Conservation (phyloP, 2,329 filamentous ascomycete species). For the Cercospora berteroae region DNA sequence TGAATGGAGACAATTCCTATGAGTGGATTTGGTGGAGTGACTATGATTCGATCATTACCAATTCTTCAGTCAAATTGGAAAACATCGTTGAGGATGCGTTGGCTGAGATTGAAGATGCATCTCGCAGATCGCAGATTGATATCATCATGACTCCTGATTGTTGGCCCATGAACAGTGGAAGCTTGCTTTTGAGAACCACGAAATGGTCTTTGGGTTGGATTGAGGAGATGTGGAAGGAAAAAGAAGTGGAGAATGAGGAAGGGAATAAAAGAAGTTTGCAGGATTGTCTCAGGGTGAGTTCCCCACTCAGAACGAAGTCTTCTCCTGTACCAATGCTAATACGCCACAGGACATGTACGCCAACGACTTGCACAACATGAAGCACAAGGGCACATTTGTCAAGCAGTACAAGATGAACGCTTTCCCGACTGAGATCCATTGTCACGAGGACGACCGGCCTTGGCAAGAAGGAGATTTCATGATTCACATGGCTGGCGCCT, state of each 20-base stretch:
- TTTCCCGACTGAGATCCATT: constrained; percentile 30
- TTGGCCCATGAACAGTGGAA: constrained; percentile 40
- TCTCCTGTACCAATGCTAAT: background rate
- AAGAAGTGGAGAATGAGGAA: constrained; percentile 37
- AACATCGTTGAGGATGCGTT: constrained; percentile 40
- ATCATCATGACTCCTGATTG: constrained; percentile 43
- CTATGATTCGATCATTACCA: constrained; percentile 44
- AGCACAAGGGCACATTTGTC: constrained; percentile 24
- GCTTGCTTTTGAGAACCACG: constrained; percentile 38
- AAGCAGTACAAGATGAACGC: constrained; percentile 43
- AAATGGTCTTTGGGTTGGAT: constrained; percentile 40
- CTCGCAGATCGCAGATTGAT: constrained; percentile 35
- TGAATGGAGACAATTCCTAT: constrained; percentile 15
- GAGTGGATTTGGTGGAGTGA: constrained; percentile 48
- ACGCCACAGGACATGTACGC: constrained; percentile 36
- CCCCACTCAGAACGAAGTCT: background rate
- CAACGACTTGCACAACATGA: constrained; percentile 3
- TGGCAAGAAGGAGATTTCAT: constrained; percentile 22
- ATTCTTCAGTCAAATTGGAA: constrained; percentile 39
- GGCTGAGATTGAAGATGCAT: constrained; percentile 20
- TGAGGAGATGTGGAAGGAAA: constrained; percentile 30
- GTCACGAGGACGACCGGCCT: constrained; percentile 10
- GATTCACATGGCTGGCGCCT: constrained; percentile 44
- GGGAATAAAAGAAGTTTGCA: constrained; percentile 24
- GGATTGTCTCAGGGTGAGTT: background rate